Evolutionary conservation across 352 stramenopile species (phyloP).

Genomic region (Pythium dissotocum): DNA sequence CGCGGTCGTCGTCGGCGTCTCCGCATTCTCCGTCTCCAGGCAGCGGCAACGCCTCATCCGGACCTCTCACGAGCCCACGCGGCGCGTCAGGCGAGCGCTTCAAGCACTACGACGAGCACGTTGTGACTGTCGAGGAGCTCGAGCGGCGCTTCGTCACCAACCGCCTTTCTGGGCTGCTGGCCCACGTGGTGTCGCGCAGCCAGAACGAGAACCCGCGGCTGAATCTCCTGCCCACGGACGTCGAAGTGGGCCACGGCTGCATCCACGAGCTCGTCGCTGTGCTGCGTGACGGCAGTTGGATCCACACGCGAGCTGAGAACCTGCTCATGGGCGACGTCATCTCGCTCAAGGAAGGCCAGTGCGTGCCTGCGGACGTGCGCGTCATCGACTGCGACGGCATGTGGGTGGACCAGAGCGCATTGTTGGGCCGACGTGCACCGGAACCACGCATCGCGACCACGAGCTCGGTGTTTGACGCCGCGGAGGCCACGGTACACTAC

Average conservation of each 20-base stretch:
- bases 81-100: conserved; percentile 25
- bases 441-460: conserved; percentile 33
- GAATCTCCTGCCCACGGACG: conserved; percentile 52
- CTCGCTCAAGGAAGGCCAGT: conserved; percentile 48
- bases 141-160: conserved; percentile 45
- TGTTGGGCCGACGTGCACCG: conserved; percentile 29
- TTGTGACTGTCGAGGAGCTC: conserved; percentile 46
- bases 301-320: conserved; percentile 60
- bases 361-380: conserved; percentile 51
- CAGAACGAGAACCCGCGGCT: conserved; percentile 33
- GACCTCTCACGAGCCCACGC: conserved; percentile 9
- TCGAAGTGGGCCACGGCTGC: conserved; percentile 41
- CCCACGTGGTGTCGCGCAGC: conserved; percentile 29
- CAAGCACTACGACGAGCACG: conserved; percentile 47
- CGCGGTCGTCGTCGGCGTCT: conserved; percentile 9
- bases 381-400: conserved; percentile 51
- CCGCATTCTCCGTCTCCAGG: background rate
- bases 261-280: conserved; percentile 63
- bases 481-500: conserved; percentile 38
- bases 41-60: background rate
- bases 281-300: conserved; percentile 51
- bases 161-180: conserved; percentile 30
- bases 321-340: conserved; percentile 50
- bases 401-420: conserved; percentile 43
- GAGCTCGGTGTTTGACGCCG: conserved; percentile 50